phyloP scores from a whole-genome alignment of 164 flowering plant genomes.

The Stephania yunnanensis region DNA sequence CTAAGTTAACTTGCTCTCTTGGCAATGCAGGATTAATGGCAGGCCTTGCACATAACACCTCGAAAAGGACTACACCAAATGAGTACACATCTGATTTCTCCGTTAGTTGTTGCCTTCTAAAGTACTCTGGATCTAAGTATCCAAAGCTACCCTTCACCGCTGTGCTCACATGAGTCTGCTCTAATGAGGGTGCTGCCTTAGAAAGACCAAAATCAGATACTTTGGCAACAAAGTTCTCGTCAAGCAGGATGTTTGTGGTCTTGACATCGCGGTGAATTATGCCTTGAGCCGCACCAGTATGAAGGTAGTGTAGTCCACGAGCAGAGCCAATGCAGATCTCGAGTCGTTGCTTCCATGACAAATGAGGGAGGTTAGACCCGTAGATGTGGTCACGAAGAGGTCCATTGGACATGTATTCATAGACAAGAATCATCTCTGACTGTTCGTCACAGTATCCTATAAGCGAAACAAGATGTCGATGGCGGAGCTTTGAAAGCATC shows the following conservation, averaged over 20 bases:
- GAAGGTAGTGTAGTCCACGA: conserved; percentile 84
- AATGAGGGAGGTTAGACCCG: conserved; percentile 44
- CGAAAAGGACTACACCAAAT: conserved; percentile 83
- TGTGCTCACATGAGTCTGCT: conserved; percentile 83
- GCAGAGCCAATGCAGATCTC: conserved; percentile 89
- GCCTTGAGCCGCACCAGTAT: conserved; percentile 81
- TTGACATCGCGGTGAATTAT: conserved; percentile 91
- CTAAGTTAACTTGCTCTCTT: conserved; percentile 81
- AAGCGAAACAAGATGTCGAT: conserved; percentile 77
- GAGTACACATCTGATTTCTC: conserved; percentile 95
- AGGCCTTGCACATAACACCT: conserved; percentile 72
- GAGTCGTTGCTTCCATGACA: conserved; percentile 74
- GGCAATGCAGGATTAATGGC: conserved; percentile 69
- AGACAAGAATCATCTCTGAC: conserved; percentile 84
- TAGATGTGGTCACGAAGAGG: conserved; percentile 77
- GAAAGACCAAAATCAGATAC: conserved; percentile 86
- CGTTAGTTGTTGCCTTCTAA: conserved; percentile 68
- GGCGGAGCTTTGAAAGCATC: conserved; percentile 79
- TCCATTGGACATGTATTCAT: conserved; percentile 89
- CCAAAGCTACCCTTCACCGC: conserved; percentile 97
- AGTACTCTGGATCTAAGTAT: conserved; percentile 88
- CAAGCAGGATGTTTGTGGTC: conserved; percentile 84
- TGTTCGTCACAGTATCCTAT: conserved; percentile 81
- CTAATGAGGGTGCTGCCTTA: conserved; percentile 57
- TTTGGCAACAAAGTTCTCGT: conserved; percentile 72